Conservation (phyloP, 345 rosid species). For the Lumnitzera littorea region DNA sequence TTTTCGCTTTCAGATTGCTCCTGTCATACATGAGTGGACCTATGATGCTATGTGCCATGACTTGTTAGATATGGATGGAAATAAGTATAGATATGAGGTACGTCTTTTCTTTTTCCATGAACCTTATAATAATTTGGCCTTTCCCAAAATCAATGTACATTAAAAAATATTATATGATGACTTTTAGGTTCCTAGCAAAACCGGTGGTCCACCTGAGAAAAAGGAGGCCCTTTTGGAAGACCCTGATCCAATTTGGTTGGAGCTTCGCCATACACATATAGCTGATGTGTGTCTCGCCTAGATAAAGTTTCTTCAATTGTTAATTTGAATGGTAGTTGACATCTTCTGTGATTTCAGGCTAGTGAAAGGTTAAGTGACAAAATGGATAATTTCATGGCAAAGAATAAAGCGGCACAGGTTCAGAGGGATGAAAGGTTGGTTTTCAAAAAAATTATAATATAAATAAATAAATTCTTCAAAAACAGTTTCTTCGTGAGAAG, state of each 20-base stretch:
- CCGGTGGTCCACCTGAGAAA: slow-evolving; percentile 56
- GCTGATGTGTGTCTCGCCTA: slow-evolving; percentile 60
- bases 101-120: background rate
- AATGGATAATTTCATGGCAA: slow-evolving; percentile 70
- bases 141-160: background rate
- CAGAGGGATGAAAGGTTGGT: slow-evolving; percentile 36
- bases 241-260: slow-evolving; percentile 87
- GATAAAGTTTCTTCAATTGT: slow-evolving; percentile 7
- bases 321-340: slow-evolving; percentile 10
- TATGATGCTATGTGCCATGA: slow-evolving; percentile 99
- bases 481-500: slow-evolving; percentile 28
- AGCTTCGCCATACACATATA: slow-evolving; percentile 86
- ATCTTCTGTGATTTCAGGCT: slow-evolving; percentile 44
- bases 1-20: slow-evolving; percentile 61
- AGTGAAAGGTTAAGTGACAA: slow-evolving; percentile 89
- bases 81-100: slow-evolving; percentile 72
- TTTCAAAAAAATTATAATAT: background rate
- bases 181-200: slow-evolving; percentile 67
- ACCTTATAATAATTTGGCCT: background rate
- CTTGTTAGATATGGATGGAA: slow-evolving; percentile 87
- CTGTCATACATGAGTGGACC: slow-evolving; percentile 96
- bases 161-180: background rate
- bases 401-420: slow-evolving; percentile 94
- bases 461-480: slow-evolving; percentile 10
- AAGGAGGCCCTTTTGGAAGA: slow-evolving; percentile 82